Evolutionary conservation across 2,329 filamentous ascomycete species (phyloP), one percentile per base, ranked within the genome.

Genomic region (Lithohypha guttulata): DNA sequence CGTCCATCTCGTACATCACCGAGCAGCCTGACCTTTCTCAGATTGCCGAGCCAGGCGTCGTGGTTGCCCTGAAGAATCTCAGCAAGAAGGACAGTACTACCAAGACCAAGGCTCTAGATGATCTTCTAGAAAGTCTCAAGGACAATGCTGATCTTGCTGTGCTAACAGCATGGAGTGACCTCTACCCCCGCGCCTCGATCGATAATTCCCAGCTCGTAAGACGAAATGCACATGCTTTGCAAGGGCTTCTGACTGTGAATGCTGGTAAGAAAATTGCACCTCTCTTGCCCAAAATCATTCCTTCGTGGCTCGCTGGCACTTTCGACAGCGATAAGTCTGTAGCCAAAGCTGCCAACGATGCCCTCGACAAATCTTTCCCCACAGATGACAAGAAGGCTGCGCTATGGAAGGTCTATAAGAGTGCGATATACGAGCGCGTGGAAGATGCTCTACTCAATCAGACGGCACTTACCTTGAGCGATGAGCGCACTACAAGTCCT

Each of bases 21-120:
- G 86, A 93, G 53, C 84, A 85, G 7, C 83, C 84, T 33, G 81
- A 94, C 53, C 75, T 94, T 50, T 77, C 78, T 22, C 66, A 65
- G 29, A 77, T 98, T 43, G 81, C 78, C 30, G 79, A 94, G 51
- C 73, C 86, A 6, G 82, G 91, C 54, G 69, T 89, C 25, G 77
- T 89, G 25, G 86, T 96, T 10, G 77, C 79, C n/a, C 84, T 95
- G 64, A 93, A 95, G 61, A 94, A 93, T 51, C 63, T 95, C 3
- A 71, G 79, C 35, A 98, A 96, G 64, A 93, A 91, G 62, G 89
- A 95, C 63, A 81, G 79, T 53, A 93, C 78, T 8, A 98, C 91
- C 25, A 93, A 94, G 58, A 72, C 81, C 6, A 94, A 89, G 59
- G 89, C 84, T 0, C 66, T 98, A 19, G 87, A 96, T 52, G 89